phyloP scores from a whole-genome alignment of 2,329 filamentous ascomycete species.

The Hypoxylon sp. region DNA sequence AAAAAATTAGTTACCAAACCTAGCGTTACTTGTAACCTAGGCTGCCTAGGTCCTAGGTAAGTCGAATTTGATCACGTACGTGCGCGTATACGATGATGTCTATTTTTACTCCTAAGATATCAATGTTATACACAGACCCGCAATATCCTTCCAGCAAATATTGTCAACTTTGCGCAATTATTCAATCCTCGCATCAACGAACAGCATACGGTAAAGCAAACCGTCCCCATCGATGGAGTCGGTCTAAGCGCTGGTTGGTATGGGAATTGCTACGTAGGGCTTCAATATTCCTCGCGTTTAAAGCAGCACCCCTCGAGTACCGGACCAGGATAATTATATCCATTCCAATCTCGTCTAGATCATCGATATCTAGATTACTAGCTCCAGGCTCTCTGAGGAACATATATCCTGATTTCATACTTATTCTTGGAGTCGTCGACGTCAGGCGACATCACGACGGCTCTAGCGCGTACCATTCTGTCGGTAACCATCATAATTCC shows the following conservation, averaged over 20 bases:
- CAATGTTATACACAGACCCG: too few relatives aligned
- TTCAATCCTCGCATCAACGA: neutral
- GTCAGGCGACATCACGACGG: neutral
- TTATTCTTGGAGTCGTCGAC: neutral
- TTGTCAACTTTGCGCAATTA: conserved; percentile 7
- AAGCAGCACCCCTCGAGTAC: neutral
- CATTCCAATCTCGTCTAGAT: neutral
- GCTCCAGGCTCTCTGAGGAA: neutral
- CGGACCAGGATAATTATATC: neutral
- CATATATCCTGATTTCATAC: neutral
- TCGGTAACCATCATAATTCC: conserved; percentile 16
- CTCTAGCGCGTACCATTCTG: conserved; percentile 19
- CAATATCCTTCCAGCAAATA: too few relatives aligned
- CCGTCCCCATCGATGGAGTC: conserved; percentile 5
- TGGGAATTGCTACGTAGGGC: neutral
- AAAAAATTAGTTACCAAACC: neutral
- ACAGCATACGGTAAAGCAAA: conserved; percentile 7
- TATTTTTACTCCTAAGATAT: conserved; percentile 1
- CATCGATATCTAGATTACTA: neutral
- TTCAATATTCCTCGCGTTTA: conserved; percentile 2
- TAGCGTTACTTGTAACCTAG: neutral
- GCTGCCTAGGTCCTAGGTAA: conserved; percentile 2
- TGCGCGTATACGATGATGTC: neutral
- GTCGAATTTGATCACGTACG: neutral
- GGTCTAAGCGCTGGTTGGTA: too few relatives aligned